These are phyloP conservation scores for Alectoria sarmentosa DNA, from an alignment of 495 filamentous ascomycete genomes.

Conservation along the genomic window DNA sequence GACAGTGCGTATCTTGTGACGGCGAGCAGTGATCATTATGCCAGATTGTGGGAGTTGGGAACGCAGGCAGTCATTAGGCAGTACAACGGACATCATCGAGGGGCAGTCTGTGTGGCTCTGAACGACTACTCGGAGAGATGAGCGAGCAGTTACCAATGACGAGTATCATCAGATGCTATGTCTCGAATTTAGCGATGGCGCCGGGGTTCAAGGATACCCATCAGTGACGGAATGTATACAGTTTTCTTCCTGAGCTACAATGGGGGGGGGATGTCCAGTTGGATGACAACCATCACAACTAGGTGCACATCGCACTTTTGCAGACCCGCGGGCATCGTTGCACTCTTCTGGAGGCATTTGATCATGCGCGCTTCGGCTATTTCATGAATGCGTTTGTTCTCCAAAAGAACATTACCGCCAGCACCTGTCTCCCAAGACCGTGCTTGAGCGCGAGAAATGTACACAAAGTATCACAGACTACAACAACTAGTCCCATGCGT, in stretches of 20 bases:
- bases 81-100: conserved; percentile 96
- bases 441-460: neutral
- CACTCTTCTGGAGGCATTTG: neutral
- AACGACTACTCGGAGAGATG: conserved; percentile 85
- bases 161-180: neutral
- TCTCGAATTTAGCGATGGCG: conserved; percentile 19
- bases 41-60: conserved; percentile 87
- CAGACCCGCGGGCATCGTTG: neutral
- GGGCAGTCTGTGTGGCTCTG: conserved; percentile 90
- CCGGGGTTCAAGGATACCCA: conserved; percentile 4
- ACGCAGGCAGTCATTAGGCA: conserved; percentile 86
- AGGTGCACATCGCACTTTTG: neutral
- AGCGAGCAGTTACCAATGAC: neutral
- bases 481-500: conserved; percentile 44
- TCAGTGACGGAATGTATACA: neutral
- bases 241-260: neutral
- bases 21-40: conserved; percentile 95
- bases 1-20: conserved; percentile 98
- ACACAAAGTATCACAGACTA: neutral
- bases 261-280: neutral
- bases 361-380: neutral
- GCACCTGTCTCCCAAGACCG: neutral
- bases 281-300: neutral
- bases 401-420: neutral
- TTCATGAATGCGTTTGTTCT: neutral